A percentile compares a stretch with the other conserved stretches of the same genome.
Conservation (phyloP, 2,329 filamentous ascomycete genomes). For the Cercospora beticola region DNA sequence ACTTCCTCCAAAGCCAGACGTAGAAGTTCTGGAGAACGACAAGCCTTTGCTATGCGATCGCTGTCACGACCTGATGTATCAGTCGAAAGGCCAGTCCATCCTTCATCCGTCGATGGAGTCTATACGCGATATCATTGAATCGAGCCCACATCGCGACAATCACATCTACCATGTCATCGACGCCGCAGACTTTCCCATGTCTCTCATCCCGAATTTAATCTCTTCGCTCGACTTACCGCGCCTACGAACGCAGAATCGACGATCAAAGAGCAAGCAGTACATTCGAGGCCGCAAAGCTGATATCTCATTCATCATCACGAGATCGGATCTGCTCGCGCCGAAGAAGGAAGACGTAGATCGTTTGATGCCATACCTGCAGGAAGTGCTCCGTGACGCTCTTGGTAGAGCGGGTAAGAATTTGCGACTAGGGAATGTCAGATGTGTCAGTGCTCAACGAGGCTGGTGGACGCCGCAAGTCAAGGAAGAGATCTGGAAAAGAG, state of each 20-base stretch:
- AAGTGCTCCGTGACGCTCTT: conserved; percentile 74
- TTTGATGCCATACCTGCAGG: conserved; percentile 80
- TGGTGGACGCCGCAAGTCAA: conserved; percentile 93
- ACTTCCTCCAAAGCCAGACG: not conserved
- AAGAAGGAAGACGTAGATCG: conserved; percentile 79
- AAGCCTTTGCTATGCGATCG: conserved; percentile 66
- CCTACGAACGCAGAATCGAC: conserved; percentile 75
- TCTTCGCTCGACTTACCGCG: conserved; percentile 68
- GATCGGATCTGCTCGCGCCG: conserved; percentile 81
- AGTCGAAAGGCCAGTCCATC: conserved; percentile 70
- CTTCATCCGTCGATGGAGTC: conserved; percentile 78
- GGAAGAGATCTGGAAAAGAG: conserved; percentile 78
- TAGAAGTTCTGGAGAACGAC: not conserved
- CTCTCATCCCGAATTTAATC: conserved; percentile 75
- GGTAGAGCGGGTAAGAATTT: conserved; percentile 65
- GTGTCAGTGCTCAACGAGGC: conserved; percentile 78
- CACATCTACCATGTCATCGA: conserved; percentile 95
- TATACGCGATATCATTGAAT: conserved; percentile 78
- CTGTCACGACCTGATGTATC: conserved; percentile 79
- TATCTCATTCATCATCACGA: conserved; percentile 86
- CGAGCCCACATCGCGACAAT: conserved; percentile 87
- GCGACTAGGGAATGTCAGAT: conserved; percentile 83
- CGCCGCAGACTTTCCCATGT: conserved; percentile 95
- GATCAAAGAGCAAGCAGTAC: conserved; percentile 67
- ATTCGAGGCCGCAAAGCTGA: conserved; percentile 68